Evolutionary conservation across 208 protist genomes (phyloP).

Genomic region (Crithidia sp.): DNA sequence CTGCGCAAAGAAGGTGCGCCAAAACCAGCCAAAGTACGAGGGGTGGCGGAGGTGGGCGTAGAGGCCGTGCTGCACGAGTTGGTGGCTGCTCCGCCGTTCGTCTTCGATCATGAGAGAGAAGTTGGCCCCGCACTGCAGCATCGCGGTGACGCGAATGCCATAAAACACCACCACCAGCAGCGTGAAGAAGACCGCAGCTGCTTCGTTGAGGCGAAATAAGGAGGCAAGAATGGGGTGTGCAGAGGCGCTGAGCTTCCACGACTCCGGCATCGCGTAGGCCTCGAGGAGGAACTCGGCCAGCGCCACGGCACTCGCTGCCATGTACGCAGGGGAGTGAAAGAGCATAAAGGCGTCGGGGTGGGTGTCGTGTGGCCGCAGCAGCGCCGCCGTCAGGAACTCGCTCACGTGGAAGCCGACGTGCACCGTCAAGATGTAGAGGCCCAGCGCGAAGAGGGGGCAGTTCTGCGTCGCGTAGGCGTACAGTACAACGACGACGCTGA

Average conservation of each 20-base stretch:
- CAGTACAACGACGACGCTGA: slow-evolving; percentile 36
- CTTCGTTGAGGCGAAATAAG: slow-evolving; percentile 53
- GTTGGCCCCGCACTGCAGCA: slow-evolving; percentile 84
- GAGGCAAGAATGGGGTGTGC: slow-evolving; percentile 10
- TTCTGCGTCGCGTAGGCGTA: slow-evolving; percentile 40
- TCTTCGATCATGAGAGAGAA: slow-evolving; percentile 88
- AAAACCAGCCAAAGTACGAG: slow-evolving; percentile 97
- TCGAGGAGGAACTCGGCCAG: slow-evolving; percentile 81
- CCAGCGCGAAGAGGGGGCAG: slow-evolving; percentile 54
- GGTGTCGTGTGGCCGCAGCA: slow-evolving; percentile 60
- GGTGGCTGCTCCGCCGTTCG: slow-evolving; percentile 66
- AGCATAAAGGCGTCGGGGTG: slow-evolving; percentile 88
- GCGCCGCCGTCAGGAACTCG: slow-evolving; percentile 75
- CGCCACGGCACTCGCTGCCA: slow-evolving; percentile 47
- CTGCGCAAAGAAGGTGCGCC: slow-evolving; percentile 91
- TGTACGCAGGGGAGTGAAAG: slow-evolving; percentile 70
- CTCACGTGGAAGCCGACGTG: slow-evolving; percentile 77
- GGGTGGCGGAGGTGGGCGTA: slow-evolving; percentile 93
- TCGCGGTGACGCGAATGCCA: slow-evolving; percentile 70
- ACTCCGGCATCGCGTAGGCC: slow-evolving; percentile 51
- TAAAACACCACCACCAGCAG: slow-evolving; percentile 64
- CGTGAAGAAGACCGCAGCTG: slow-evolving; percentile 36
- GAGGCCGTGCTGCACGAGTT: slow-evolving; percentile 91
- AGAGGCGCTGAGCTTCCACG: slow-evolving; percentile 48
- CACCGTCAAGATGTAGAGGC: slow-evolving; percentile 62